Evolutionary conservation across 2,329 filamentous ascomycete species (phyloP), one percentile per base, ranked within the genome.

Genomic region (Pseudogymnoascus sp.): DNA sequence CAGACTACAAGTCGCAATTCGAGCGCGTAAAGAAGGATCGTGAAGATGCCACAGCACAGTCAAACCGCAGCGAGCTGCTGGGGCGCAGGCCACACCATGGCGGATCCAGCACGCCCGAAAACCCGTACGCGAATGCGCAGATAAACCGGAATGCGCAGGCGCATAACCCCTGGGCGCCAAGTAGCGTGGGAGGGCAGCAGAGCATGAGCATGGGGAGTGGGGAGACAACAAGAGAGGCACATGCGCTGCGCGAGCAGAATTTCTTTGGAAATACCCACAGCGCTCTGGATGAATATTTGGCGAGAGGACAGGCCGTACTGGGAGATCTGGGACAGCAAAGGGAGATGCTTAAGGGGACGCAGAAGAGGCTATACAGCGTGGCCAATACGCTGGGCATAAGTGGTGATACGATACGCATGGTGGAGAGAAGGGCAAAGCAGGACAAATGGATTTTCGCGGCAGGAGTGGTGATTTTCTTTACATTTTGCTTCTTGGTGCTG

Each of bases 361-460:
- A 99, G 76, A 88, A 88, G 73, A 85, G 86, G 72, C 79, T 99
- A 58, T 97, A 97, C 72, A 93, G 85, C 68, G 92, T 97, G 17
- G 94, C 90, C 5, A 97, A 96, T 72, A 97, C 94, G 21, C 77
- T 99, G 57, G 94, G 94, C 0, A 84, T 99, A 63, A 95, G 89
- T 70, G 92, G 93, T 17, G 93, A 97, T 73, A 99, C 94, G 1
- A 99, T 99, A 66, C 86, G 94, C 54, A 97, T 94, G 91, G 88
- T 99, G 41, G 93, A 97, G 76, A 78, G 94, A 68, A 81, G 94
- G 65, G 92, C 94, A 59, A 89, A 86, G 74, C 89, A 97, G 78
- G 94, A 99, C 74, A 97, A 97, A 76, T 97, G 92, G 92, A 96
- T 99, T 36, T 99, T 99, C 74, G 89, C 89, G 81, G 88, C 79